Evolutionary conservation across 768 basidiomycete species (phyloP).

Genomic region (Boletellus sp.): DNA sequence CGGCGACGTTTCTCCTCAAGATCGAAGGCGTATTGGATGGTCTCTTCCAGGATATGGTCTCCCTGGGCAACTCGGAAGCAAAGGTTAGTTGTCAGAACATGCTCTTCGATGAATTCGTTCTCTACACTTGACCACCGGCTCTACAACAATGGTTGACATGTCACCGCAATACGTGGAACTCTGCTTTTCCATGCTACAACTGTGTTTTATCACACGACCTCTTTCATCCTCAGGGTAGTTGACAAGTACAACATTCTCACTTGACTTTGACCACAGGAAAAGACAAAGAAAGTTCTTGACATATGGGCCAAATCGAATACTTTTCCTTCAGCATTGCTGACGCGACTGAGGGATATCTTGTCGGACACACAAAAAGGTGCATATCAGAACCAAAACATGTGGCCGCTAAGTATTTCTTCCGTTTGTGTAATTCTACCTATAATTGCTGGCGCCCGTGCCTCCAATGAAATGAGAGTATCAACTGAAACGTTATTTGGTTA

Average conservation of each 20-base stretch:
- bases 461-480: slow-evolving; percentile 53
- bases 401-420: slow-evolving; percentile 80
- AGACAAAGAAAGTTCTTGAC: slow-evolving; percentile 94
- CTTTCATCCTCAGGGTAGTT: slow-evolving; percentile 33
- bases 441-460: slow-evolving; percentile 38
- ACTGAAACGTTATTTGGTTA: slow-evolving; percentile 58
- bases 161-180: slow-evolving; percentile 4
- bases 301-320: slow-evolving; percentile 94
- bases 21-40: slow-evolving; percentile 89
- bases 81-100: slow-evolving; percentile 66
- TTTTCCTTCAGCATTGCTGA: slow-evolving; percentile 74
- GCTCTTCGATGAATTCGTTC: slow-evolving; percentile 2
- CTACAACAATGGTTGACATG: slow-evolving; percentile 7
- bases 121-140: slow-evolving; percentile 5
- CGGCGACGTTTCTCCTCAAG: slow-evolving; percentile 82
- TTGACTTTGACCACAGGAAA: slow-evolving; percentile 67
- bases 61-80: slow-evolving; percentile 60
- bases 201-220: slow-evolving; percentile 30
- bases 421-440: slow-evolving; percentile 66
- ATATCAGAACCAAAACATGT: slow-evolving; percentile 60
- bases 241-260: slow-evolving; percentile 37
- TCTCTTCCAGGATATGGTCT: slow-evolving; percentile 80
- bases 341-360: slow-evolving; percentile 67
- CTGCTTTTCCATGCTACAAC: not conserved
- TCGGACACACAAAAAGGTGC: slow-evolving; percentile 80